A percentile compares a stretch with the other conserved stretches of the same genome.
Evolutionary conservation across 202 grass and related monocot genomes (phyloP).

Genomic region (Eragrostis tef): DNA sequence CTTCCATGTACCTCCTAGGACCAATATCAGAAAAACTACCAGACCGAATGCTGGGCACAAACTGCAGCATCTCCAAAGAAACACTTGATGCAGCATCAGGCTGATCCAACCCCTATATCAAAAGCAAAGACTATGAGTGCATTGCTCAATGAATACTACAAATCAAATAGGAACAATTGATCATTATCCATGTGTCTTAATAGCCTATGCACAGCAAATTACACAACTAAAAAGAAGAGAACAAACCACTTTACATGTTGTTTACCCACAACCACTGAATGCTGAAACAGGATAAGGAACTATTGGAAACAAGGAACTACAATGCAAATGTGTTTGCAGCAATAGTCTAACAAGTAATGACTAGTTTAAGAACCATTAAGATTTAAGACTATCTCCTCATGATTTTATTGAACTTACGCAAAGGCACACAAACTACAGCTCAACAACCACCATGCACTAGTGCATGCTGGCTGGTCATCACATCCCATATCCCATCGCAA

Average conservation of each 20-base stretch:
- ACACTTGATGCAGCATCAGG: constrained; percentile 41
- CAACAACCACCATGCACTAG: no score
- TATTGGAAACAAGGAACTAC: constrained; percentile 2
- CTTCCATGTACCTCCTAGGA: constrained; percentile 90
- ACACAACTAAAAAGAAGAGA: neutral
- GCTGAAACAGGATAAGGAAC: constrained; percentile 29
- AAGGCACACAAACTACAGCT: no score
- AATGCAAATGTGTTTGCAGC: neutral
- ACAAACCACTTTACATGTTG: neutral
- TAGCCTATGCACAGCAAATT: neutral
- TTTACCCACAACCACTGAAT: neutral
- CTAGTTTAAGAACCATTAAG: constrained; percentile 33
- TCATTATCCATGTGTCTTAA: neutral
- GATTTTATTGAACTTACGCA: neutral
- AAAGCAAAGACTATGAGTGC: constrained; percentile 6
- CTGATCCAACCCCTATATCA: constrained; percentile 53
- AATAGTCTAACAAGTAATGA: neutral
- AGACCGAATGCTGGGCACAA: constrained; percentile 75
- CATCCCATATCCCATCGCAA: constrained; percentile 90
- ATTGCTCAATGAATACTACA: neutral
- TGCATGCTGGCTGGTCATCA: constrained; percentile 84
- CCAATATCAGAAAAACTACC: constrained; percentile 94
- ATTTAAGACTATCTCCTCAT: constrained; percentile 16
- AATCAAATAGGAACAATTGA: neutral
- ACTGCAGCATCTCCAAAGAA: constrained; percentile 47